Evolutionary conservation across 306 rosid species (phyloP), one percentile per base, ranked within the genome.

Genomic region (Clitoria ternatea): DNA sequence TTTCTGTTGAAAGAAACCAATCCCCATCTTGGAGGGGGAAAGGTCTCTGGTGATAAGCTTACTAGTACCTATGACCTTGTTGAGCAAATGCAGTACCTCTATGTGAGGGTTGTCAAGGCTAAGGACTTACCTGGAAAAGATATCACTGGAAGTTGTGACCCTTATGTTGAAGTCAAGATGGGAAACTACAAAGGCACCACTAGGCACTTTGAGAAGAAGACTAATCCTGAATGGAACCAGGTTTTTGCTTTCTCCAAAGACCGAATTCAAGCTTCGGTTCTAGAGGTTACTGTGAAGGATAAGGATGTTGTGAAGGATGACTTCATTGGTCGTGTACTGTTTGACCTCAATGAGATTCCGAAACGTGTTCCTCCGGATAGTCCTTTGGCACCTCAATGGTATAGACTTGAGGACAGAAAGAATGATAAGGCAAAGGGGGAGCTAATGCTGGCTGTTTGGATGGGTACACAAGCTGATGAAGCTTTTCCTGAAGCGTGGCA

Each of bases 401-500:
- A 93, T 78, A 82, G 98, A 12, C 66, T 93, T 86, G 97, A 90
- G 63, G 97, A 89, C 27, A 83, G 77, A 63, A 84, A 77, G 82
- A 82, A 84, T 18, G 85, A 74, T 18, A 93, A 93, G 88, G 88
- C 61, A 1, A 90, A 44, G 69, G 98, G 97, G 48, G 98, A 93
- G 84, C 81, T 93, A n/a, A 93, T 93, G 97, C 77, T 93, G 75
- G 98, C 98, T 61, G 98, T 93, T 43, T 93, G 98, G 98, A 88
- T 90, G 96, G 98, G 98, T 13, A 93, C 97, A 18, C 98, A 93
- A 63, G 98, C 98, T 12, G 98, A 93, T 76, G 98, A 93, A 80
- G 98, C 96, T 0, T 93, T 93, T 76, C 94, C 98, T 6, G 98
- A 93, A 64, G 98, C 98, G 0, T 93, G 98, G 98, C 97, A 93